Evolutionary conservation across 2,329 filamentous ascomycete species (phyloP).

Genomic region (Fusarium neocosmosporiellum): DNA sequence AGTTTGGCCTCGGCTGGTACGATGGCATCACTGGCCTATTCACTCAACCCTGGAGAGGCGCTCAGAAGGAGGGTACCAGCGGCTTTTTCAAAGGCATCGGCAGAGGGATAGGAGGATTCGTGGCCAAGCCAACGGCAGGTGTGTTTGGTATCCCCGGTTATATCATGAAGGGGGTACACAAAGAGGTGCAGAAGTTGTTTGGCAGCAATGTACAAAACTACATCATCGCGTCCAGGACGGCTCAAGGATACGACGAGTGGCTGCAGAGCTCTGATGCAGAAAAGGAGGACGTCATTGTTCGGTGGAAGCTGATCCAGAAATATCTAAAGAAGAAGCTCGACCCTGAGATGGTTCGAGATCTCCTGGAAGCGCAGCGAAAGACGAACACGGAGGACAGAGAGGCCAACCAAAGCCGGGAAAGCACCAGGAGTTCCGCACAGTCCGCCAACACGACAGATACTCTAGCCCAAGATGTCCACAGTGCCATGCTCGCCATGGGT

Average conservation of each 20-base stretch:
- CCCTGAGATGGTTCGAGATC: neutral
- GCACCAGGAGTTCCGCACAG: too few species aligned
- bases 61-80: conserved; percentile 57
- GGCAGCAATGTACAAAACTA: conserved; percentile 80
- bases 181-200: conserved; percentile 77
- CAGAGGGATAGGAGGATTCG: conserved; percentile 83
- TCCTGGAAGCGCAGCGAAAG: neutral
- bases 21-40: conserved; percentile 85
- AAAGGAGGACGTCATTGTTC: conserved; percentile 69
- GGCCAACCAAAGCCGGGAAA: too few species aligned
- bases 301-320: conserved; percentile 63
- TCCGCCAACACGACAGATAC: too few species aligned
- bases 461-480: too few species aligned
- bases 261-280: conserved; percentile 66
- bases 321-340: neutral
- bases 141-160: conserved; percentile 82
- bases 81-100: conserved; percentile 84
- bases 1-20: conserved; percentile 81
- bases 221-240: conserved; percentile 79
- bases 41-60: conserved; percentile 77
- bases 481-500: too few species aligned
- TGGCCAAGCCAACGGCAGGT: conserved; percentile 84
- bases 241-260: conserved; percentile 79
- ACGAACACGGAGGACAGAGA: neutral
- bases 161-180: conserved; percentile 83